phyloP scores from a whole-genome alignment of 257 asterid species.

The Lantana camara region DNA sequence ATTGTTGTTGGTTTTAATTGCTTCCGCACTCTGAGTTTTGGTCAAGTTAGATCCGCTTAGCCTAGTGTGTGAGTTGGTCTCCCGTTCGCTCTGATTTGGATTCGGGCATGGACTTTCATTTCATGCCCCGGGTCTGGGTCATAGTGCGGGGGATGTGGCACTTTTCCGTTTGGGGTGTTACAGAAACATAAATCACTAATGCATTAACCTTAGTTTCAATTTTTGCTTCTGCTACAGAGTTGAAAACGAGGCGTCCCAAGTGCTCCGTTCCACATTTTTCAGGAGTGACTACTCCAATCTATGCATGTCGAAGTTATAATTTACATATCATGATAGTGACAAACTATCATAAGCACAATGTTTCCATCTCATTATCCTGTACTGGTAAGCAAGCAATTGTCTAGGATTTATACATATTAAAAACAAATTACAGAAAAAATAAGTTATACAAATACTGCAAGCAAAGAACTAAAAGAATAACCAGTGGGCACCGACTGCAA shows the following conservation, averaged over 20 bases:
- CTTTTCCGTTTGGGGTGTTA: too few relatives aligned
- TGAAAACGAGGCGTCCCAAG: constrained; percentile 92
- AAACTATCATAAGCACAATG: not conserved
- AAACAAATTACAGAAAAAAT: not conserved
- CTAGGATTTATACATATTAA: not conserved
- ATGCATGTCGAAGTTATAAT: constrained; percentile 20
- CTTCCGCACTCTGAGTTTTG: too few relatives aligned
- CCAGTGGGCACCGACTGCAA: too few relatives aligned
- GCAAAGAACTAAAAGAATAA: too few relatives aligned
- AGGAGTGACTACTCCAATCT: constrained; percentile 99
- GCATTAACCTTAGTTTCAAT: constrained; percentile 92
- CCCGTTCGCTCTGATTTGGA: too few relatives aligned
- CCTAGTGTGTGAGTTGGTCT: too few relatives aligned
- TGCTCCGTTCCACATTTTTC: constrained; percentile 96
- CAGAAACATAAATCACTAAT: constrained; percentile 83
- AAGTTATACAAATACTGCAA: not conserved
- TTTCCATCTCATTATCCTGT: not conserved
- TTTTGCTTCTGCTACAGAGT: constrained; percentile 89
- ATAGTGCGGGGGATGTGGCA: too few relatives aligned
- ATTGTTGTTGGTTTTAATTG: too few relatives aligned
- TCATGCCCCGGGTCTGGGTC: too few relatives aligned
- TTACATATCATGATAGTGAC: not conserved
- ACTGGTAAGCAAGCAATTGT: constrained; percentile 12
- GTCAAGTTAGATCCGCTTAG: too few relatives aligned
- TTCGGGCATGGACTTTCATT: too few relatives aligned